Conservation (phyloP, 164 flowering plant species). For the Paratinospora sagittata region DNA sequence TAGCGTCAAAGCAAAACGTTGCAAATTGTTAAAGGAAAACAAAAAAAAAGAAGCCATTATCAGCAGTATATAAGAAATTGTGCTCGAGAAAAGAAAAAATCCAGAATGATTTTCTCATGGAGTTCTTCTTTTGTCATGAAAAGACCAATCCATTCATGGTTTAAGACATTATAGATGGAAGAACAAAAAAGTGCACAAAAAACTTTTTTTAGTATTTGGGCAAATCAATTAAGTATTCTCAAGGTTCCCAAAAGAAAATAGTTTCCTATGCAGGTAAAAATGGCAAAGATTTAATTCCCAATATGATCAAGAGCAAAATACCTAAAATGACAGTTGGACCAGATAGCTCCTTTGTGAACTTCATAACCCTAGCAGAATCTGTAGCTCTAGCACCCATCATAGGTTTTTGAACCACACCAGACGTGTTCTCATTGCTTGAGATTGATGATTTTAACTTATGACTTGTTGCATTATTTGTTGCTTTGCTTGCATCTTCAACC, state of each 20-base stretch:
- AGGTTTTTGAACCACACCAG: conserved; percentile 46
- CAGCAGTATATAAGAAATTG: neutral
- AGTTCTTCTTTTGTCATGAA: neutral
- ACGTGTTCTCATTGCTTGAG: conserved; percentile 31
- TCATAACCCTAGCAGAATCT: conserved; percentile 83
- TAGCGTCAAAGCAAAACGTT: neutral
- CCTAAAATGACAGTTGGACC: conserved; percentile 71
- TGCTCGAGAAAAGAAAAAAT: neutral
- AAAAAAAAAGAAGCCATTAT: neutral
- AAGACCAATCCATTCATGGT: neutral
- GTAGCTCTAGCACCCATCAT: conserved; percentile 71
- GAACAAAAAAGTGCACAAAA: neutral
- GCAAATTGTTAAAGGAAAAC: neutral
- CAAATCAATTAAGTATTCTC: no score
- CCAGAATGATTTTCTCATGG: neutral
- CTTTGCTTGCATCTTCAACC: conserved; percentile 28
- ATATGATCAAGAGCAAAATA: conserved; percentile 18
- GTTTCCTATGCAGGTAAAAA: neutral
- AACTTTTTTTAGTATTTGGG: no score
- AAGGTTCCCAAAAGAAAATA: neutral
- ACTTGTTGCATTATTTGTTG: conserved; percentile 19
- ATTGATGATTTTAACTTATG: conserved; percentile 37
- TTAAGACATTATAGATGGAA: neutral
- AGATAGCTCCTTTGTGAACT: conserved; percentile 77
- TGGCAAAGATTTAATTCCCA: neutral